phyloP scores from a whole-genome alignment of 2,329 filamentous ascomycete species.

The Arthrobotrys musiformis region DNA sequence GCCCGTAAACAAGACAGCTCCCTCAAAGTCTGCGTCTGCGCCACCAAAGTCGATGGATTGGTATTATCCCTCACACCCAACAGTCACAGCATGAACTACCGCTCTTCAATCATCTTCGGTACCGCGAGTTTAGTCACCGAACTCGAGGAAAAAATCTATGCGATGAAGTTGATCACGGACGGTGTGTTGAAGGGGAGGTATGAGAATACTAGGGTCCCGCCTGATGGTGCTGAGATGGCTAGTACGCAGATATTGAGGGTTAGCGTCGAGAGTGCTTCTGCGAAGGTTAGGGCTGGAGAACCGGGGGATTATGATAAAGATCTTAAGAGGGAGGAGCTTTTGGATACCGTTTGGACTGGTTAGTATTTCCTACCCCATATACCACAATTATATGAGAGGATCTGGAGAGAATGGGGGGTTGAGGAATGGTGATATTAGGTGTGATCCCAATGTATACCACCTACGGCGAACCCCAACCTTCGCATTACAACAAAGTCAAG shows the following conservation, averaged over 20 bases:
- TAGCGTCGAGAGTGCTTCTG: conserved; percentile 75
- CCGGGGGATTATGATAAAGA: conserved; percentile 73
- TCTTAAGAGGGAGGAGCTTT: conserved; percentile 66
- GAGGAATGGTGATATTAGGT: conserved; percentile 11
- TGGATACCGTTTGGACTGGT: conserved; percentile 69
- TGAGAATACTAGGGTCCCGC: conserved; percentile 75
- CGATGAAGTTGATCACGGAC: conserved; percentile 82
- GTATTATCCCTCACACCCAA: conserved; percentile 82
- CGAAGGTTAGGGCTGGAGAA: conserved; percentile 76
- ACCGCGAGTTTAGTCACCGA: conserved; percentile 75
- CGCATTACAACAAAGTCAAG: conserved; percentile 70
- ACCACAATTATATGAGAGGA: too few relatives aligned
- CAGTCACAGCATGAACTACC: conserved; percentile 87
- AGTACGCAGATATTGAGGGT: conserved; percentile 79
- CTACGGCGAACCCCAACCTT: conserved; percentile 73
- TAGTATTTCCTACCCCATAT: not conserved
- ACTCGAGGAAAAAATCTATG: conserved; percentile 77
- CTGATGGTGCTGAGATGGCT: conserved; percentile 77
- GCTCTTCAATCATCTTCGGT: conserved; percentile 81
- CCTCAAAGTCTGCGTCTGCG: conserved; percentile 77
- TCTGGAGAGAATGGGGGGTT: too few relatives aligned
- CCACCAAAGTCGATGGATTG: conserved; percentile 80
- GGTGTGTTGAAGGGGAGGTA: conserved; percentile 76
- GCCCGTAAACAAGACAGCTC: conserved; percentile 63
- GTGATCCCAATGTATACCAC: conserved; percentile 73